Conservation (phyloP, 345 rosid species). For the Syzygium jambos region DNA sequence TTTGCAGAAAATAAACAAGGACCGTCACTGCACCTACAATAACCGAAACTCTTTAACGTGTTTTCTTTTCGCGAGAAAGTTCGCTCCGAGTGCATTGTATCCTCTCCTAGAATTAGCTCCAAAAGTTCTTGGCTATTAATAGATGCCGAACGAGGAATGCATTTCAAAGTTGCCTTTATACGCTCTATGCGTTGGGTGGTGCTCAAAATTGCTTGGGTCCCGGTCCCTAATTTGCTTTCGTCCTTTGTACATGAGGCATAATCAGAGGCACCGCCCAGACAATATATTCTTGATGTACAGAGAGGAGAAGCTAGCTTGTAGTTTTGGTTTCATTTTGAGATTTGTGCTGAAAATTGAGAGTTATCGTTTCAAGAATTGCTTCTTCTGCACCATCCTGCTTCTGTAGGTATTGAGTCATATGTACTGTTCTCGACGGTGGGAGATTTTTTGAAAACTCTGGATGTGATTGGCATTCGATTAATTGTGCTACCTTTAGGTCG, state of each 20-base stretch:
- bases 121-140: constrained; percentile 31
- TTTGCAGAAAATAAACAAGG: constrained; percentile 29
- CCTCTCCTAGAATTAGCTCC: background rate
- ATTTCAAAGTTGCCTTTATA: background rate
- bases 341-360: background rate
- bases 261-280: background rate
- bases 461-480: background rate
- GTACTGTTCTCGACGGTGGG: background rate
- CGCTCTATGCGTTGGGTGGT: background rate
- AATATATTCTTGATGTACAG: background rate
- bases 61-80: background rate
- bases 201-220: background rate
- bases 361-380: background rate
- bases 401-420: background rate
- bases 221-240: background rate
- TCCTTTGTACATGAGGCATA: background rate
- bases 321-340: background rate
- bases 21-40: constrained; percentile 53
- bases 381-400: background rate
- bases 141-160: background rate
- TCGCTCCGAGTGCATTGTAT: background rate
- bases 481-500: background rate
- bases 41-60: constrained; percentile 20
- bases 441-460: background rate
- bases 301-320: background rate